phyloP scores from a whole-genome alignment of 345 rosid species.

The Syzygium oleosum region DNA sequence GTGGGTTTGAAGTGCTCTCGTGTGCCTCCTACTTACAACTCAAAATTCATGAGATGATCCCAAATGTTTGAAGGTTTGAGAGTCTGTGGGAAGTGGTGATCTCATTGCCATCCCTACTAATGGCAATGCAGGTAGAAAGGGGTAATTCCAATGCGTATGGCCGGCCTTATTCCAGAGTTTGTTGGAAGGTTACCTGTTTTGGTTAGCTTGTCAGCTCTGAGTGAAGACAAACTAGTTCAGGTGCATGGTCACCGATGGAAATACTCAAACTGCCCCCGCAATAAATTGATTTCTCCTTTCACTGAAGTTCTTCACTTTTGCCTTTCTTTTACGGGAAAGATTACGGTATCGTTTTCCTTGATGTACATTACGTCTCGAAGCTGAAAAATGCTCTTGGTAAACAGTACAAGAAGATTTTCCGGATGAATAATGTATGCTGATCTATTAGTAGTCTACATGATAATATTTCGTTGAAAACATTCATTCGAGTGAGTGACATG shows the following conservation, averaged over 20 bases:
- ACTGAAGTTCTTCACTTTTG: background rate
- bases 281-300: background rate
- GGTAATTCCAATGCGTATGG: conserved; percentile 70
- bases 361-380: conserved; percentile 45
- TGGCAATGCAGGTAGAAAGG: conserved; percentile 67
- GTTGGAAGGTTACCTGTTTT: too few relatives aligned
- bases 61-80: too few relatives aligned
- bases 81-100: too few relatives aligned
- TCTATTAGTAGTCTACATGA: background rate
- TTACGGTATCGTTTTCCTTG: background rate
- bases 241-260: background rate
- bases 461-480: conserved; percentile 37
- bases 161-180: too few relatives aligned
- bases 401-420: conserved; percentile 85
- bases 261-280: background rate
- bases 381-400: conserved; percentile 90
- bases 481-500: conserved; percentile 52
- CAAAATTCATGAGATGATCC: too few relatives aligned
- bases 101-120: background rate
- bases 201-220: too few relatives aligned
- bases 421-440: conserved; percentile 73
- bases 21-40: too few relatives aligned
- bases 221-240: too few relatives aligned
- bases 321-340: background rate
- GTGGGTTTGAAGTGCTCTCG: too few relatives aligned